Base-by-base conservation (phyloP, 176 grass and related monocot genomes). In the Oropetium thomaeum region DNA sequence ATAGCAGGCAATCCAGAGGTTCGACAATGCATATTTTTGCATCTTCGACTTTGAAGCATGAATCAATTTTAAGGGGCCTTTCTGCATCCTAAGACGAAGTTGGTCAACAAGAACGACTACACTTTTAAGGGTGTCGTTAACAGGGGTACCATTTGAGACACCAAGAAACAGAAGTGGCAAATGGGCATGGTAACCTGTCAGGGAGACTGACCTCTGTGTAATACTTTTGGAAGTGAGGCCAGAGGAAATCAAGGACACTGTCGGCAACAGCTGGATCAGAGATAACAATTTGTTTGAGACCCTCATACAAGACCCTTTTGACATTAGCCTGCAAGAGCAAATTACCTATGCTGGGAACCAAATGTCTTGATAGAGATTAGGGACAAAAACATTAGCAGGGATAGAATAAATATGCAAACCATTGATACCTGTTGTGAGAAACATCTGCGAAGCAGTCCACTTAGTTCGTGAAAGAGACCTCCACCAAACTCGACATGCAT, bases 361-460 rank as follows among this genome's bases (percentile, higher is more conserved):
- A 42, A 73, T 61, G 20, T 51, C 62, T 28, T 62, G 5, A 49
- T 58, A 78, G 31, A 82, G 42, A 68, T 69, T 67, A 76, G 73
- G n/a, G 14, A 38, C 37, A 75, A 81, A 10, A 77, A 42, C 9
- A 57, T 38, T 71, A 51, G 49, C 6, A 27, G 58, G 47, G 31
- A 5, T 73, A 51, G 32, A 67, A 37, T 57, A 53, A 41, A 54
- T 44, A 39, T 41, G 23, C 37, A 80, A 82, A 76, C 22, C 33
- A 81, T 37, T 55, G 29, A 80, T 58, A 97, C 90, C 90, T 97
- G 85, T 65, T 97, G 87, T 2, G 76, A 89, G 42, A 97, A 80
- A 87, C 93, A 93, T 81, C 93, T 89, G 30, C 83, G 86, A 71
- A 93, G 82, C 78, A 97, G 69, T 44, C 93, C 93, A 79, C 85